Conservation (phyloP, 2,329 filamentous ascomycete species). For the Oidium heveae region DNA sequence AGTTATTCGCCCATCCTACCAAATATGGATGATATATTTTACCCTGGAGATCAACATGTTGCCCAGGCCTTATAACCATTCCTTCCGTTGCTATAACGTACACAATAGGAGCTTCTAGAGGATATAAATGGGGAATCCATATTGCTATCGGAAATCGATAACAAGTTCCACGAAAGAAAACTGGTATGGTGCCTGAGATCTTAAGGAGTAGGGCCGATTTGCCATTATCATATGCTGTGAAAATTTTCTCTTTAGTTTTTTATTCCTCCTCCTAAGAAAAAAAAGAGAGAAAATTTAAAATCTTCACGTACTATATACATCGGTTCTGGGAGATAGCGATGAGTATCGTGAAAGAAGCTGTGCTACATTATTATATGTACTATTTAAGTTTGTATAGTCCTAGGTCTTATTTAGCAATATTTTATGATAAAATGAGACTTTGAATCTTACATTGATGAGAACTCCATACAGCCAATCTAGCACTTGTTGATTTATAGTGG, state of each 20-base stretch:
- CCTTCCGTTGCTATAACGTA: slow-evolving; percentile 74
- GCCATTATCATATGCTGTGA: slow-evolving; percentile 65
- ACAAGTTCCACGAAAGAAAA: slow-evolving; percentile 62
- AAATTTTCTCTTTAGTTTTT: slow-evolving; percentile 1
- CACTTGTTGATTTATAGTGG: slow-evolving; percentile 63
- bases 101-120: slow-evolving; percentile 57
- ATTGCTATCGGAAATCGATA: slow-evolving; percentile 81
- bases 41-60: slow-evolving; percentile 84
- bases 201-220: slow-evolving; percentile 65
- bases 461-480: slow-evolving; percentile 92
- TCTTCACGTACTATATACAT: slow-evolving; percentile 59
- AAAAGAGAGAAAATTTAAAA: too few relatives aligned
- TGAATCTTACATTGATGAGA: slow-evolving; percentile 38
- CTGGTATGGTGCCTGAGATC: slow-evolving; percentile 71
- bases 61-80: slow-evolving; percentile 76
- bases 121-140: slow-evolving; percentile 86
- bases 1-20: slow-evolving; percentile 66
- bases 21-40: slow-evolving; percentile 91
- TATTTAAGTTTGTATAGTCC: slow-evolving; percentile 85
- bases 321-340: slow-evolving; percentile 61
- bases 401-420: slow-evolving; percentile 17
- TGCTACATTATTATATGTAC: slow-evolving; percentile 77
- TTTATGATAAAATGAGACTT: too few relatives aligned
- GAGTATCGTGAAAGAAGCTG: slow-evolving; percentile 57
- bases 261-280: too few relatives aligned